A percentile compares a stretch with the other conserved stretches of the same genome.
Conservation (phyloP, 305 asterid species). For the Fraxinus ornus region DNA sequence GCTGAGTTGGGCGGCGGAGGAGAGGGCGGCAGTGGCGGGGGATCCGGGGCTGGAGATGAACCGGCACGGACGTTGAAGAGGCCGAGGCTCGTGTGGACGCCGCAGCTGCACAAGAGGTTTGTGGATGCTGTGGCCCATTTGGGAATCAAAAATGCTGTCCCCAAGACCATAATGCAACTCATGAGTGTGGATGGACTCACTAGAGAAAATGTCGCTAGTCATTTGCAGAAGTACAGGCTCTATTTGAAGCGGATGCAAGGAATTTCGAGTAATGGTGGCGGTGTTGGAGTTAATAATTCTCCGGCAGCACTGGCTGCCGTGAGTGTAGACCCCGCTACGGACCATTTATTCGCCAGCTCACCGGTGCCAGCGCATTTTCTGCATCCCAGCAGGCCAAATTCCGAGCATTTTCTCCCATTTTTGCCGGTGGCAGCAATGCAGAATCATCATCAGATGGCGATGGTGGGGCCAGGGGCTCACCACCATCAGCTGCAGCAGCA, state of each 20-base stretch:
- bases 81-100: conserved; percentile 19
- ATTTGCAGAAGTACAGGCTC: conserved; percentile 18
- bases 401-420: conserved; percentile 70
- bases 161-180: conserved; percentile 18
- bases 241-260: conserved; percentile 19
- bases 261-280: conserved; percentile 23
- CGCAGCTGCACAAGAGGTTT: conserved; percentile 17
- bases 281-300: conserved; percentile 25
- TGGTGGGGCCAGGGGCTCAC: conserved; percentile 23
- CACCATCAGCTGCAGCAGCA: conserved; percentile 24
- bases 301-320: conserved; percentile 2
- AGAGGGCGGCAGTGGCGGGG: conserved; percentile 33
- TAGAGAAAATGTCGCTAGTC: conserved; percentile 16
- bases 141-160: conserved; percentile 17
- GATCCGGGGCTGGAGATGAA: conserved; percentile 21
- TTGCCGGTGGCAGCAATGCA: conserved; percentile 44
- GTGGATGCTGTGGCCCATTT: conserved; percentile 19
- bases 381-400: conserved; percentile 49
- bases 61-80: conserved; percentile 10
- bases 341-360: conserved; percentile 73
- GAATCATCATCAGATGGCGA: conserved; percentile 44
- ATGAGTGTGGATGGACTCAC: conserved; percentile 21
- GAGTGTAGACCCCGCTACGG: conserved; percentile 9
- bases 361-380: conserved; percentile 86
- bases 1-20: conserved; percentile 29